These are phyloP conservation scores for Nicotiana otophora DNA, from an alignment of 257 asterid genomes.

Conservation along the genomic window DNA sequence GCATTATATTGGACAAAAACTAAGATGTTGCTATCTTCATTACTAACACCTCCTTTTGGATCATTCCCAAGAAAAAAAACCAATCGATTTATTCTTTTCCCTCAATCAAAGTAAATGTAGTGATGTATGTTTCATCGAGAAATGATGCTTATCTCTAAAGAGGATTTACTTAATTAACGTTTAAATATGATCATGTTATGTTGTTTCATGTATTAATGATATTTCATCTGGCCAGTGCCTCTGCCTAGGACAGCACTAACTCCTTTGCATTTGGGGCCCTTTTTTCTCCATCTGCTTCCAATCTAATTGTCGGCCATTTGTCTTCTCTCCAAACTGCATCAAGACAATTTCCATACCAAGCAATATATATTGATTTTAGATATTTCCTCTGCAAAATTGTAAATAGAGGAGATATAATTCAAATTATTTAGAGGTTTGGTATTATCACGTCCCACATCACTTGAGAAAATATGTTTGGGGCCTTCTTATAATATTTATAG, in stretches of 20 bases:
- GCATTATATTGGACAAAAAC: slow-evolving; percentile 1
- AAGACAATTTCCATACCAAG: neutral
- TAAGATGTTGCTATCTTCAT: neutral
- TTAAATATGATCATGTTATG: slow-evolving; percentile 3
- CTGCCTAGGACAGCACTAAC: slow-evolving; percentile 21
- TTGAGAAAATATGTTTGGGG: too few species aligned
- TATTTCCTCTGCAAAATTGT: neutral
- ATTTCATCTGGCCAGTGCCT: neutral
- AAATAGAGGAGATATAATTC: neutral
- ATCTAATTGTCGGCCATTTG: slow-evolving; percentile 35
- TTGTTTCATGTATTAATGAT: neutral
- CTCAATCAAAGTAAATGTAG: neutral
- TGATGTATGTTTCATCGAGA: neutral
- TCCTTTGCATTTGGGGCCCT: slow-evolving; percentile 14
- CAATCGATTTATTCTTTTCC: neutral
- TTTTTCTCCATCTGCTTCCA: slow-evolving; percentile 8
- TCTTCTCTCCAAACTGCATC: slow-evolving; percentile 15
- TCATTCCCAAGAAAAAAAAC: neutral
- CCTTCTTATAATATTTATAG: too few species aligned
- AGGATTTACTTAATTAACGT: neutral
- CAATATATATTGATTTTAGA: neutral
- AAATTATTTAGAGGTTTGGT: neutral
- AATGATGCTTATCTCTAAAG: neutral
- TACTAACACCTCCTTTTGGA: neutral
- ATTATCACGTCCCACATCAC: too few species aligned